Evolutionary conservation across 352 stramenopile species (phyloP), one percentile per base, ranked within the genome.

Genomic region (Aphanomyces cochlioides): DNA sequence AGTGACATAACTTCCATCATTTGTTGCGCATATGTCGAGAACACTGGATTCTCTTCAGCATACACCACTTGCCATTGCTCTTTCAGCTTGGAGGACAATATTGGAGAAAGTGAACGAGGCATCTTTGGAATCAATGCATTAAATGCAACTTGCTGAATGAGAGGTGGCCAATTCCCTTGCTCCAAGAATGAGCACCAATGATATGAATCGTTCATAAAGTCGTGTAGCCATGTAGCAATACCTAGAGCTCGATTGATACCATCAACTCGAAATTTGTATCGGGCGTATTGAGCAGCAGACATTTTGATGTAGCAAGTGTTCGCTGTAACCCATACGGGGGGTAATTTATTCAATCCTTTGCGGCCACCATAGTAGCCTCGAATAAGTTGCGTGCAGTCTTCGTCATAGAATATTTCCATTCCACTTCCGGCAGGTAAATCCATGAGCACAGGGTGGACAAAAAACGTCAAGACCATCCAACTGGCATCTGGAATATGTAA

Each of bases 181-280:
- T 61, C 54, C 54, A 61, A 61, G n/a, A 61, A 61, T 5, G 5
- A 19, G 7, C 54, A 37, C 54, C 54, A 61, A 17, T 61, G 54
- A 61, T 61, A 13, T 6, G 54, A 12, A 41, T 87, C 79, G 56
- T 90, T 86, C 21, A 91, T 67, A 41, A 90, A 80, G 47, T 90
- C 82, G 17, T 73, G 79, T 15, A 93, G 77, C 85, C 85, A 93
- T 34, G 90, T 64, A 7, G 82, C 81, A n/a, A 91, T 76, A 15
- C 84, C 84, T 70, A 93, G 90, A 67, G 90, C 79, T 21, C 78
- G 72, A 7, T 82, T 88, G 15, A 93, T 73, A 7, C 82, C 77
- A 73, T 89, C 79, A 15, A 91, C 85, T 56, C 82, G 82, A 72
- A 93, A 88, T 67, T 93, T 93, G 74, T 93, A 93, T 34, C 84